Conservation (phyloP, 495 filamentous ascomycete species). For the Neurospora tetraspora region DNA sequence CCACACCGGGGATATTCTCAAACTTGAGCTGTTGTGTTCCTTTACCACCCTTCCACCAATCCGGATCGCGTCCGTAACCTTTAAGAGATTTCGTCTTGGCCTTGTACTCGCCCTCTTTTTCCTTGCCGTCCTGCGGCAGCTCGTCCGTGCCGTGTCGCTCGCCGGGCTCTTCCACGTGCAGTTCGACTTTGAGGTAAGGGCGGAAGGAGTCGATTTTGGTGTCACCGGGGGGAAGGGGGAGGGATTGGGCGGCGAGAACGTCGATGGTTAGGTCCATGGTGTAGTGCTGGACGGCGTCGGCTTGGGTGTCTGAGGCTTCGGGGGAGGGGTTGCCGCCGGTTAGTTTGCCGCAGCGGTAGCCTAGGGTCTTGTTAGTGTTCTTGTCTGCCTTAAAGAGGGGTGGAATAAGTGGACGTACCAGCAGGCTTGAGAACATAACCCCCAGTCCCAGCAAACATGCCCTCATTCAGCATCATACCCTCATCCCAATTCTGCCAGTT, state of each 20-base stretch:
- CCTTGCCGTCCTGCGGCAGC: slow-evolving; percentile 17
- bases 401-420: slow-evolving; percentile 23
- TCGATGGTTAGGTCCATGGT: slow-evolving; percentile 44
- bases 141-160: slow-evolving; percentile 31
- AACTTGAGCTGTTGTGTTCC: too few species aligned
- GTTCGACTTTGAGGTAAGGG: slow-evolving; percentile 71
- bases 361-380: background rate
- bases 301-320: slow-evolving; percentile 9
- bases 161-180: slow-evolving; percentile 65
- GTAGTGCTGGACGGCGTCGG: slow-evolving; percentile 29
- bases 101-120: slow-evolving; percentile 57
- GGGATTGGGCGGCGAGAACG: slow-evolving; percentile 45
- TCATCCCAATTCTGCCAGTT: slow-evolving; percentile 92
- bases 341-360: slow-evolving; percentile 24
- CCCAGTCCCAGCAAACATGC: slow-evolving; percentile 71
- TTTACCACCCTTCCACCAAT: slow-evolving; percentile 36
- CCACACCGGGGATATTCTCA: slow-evolving; percentile 48
- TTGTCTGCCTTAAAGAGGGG: background rate
- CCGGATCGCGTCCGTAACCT: slow-evolving; percentile 46
- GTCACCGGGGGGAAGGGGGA: slow-evolving; percentile 45
- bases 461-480: slow-evolving; percentile 93
- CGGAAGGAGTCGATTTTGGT: slow-evolving; percentile 49
- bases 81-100: slow-evolving; percentile 50
- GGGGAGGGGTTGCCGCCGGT: background rate
- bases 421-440: slow-evolving; percentile 82